Conservation (phyloP, 1,139 yeast genomes). For the Taphrina communis region DNA sequence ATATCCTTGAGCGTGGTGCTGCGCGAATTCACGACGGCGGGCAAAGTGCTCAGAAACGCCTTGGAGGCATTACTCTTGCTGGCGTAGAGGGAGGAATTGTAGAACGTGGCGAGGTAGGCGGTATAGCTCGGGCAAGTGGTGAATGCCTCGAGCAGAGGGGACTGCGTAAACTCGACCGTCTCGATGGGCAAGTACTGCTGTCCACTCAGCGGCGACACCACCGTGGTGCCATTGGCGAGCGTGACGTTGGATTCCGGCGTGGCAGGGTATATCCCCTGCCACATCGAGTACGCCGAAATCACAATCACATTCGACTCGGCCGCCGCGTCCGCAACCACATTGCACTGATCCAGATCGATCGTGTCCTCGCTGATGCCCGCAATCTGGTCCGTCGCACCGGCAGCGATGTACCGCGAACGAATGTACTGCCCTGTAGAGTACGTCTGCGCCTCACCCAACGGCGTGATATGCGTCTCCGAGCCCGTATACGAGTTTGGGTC, state of each 20-base stretch:
- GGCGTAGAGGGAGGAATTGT: conserved; percentile 24
- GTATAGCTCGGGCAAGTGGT: conserved; percentile 33
- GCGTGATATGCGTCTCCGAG: conserved; percentile 33
- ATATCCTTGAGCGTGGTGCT: conserved; percentile 34
- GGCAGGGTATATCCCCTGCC: conserved; percentile 40
- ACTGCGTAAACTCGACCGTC: conserved; percentile 37
- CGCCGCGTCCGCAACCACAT: conserved; percentile 34
- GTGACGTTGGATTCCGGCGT: conserved; percentile 26
- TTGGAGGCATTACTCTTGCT: conserved; percentile 9
- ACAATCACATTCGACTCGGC: conserved; percentile 37
- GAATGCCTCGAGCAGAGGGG: conserved; percentile 38
- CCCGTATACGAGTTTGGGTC: conserved; percentile 27
- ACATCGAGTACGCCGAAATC: conserved; percentile 37
- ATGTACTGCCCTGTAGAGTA: conserved; percentile 30
- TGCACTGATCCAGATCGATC: conserved; percentile 27
- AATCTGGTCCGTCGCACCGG: conserved; percentile 16
- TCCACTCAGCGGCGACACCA: conserved; percentile 35
- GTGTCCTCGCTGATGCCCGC: conserved; percentile 33
- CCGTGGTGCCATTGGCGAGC: conserved; percentile 36
- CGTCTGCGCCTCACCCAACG: conserved; percentile 36
- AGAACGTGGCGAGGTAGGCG: conserved; percentile 15
- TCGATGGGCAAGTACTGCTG: conserved; percentile 36
- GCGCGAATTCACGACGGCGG: conserved; percentile 19
- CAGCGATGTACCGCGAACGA: conserved; percentile 30
- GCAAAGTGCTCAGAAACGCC: conserved; percentile 11